Base-by-base conservation (phyloP, 228 moss, liverwort and hornwort genomes). In the Sphagnum fallax region DNA sequence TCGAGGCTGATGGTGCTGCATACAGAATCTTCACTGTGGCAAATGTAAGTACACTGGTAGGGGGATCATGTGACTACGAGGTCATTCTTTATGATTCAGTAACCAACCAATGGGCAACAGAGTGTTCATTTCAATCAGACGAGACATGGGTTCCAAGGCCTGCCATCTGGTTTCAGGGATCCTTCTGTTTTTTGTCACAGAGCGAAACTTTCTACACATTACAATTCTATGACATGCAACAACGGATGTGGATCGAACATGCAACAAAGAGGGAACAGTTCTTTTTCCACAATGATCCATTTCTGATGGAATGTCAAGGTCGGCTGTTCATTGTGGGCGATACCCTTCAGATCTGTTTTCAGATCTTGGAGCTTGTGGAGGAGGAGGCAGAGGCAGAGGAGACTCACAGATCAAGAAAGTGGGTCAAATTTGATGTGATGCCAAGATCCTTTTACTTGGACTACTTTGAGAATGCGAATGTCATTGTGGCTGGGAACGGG, bases 171-270 rank as follows among this genome's bases (percentile, higher is more conserved):
- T 71, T 74, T 50, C 64, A 68, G 15, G 65, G 77, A n/a, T 65
- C 61, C 61, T 67, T 77, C 48, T 81, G 77, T 73, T 77, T 81
- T 71, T 68, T 74, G 81, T 76, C 76, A 62, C 70, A 71, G 61
- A 69, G 76, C 51, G 68, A 61, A 16, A 76, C 81, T 5, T 81
- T 63, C 62, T 74, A 69, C 65, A 77, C 76, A 13, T 16, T 81
- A 15, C 63, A 81, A 61, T 68, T 62, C 8, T 74, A 71, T 49
- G 62, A 74, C 64, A 6, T 77, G 74, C 64, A 77, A 50, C 73
- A 74, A 62, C 74, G 65, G 52, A 68, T 62, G 12, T 81, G 81
- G 81, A 67, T 68, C 65, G 71, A 32, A 32, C 32, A 32, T 32
- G 32, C 32, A 32, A 32, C 32, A 32, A 32, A 77, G 71, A 67